A percentile compares a stretch with the other conserved stretches of the same genome.
Conservation (phyloP, 495 filamentous ascomycete genomes). For the Staphylotrichum longicolle region DNA sequence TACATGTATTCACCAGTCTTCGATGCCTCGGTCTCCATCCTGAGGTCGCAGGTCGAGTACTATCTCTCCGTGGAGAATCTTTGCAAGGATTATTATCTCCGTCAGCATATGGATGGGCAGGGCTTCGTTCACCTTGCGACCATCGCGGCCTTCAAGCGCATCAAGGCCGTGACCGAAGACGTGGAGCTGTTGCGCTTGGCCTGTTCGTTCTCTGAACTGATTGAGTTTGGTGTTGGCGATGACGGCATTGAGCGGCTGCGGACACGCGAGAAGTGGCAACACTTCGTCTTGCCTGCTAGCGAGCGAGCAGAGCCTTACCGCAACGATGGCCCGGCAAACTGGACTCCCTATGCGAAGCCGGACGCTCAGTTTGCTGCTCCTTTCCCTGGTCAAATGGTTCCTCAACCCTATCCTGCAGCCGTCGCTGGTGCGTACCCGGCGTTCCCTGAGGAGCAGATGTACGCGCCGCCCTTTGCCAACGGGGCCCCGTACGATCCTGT, state of each 20-base stretch:
- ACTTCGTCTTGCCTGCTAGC: slow-evolving; percentile 70
- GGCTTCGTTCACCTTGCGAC: slow-evolving; percentile 80
- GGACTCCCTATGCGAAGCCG: slow-evolving; percentile 14
- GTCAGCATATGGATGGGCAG: slow-evolving; percentile 89
- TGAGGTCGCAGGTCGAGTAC: slow-evolving; percentile 76
- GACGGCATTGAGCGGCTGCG: slow-evolving; percentile 80
- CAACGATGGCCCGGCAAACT: slow-evolving; percentile 41
- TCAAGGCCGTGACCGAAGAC: slow-evolving; percentile 66
- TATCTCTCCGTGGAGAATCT: slow-evolving; percentile 97
- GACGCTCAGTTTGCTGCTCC: slow-evolving; percentile 20
- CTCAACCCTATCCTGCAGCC: slow-evolving; percentile 17
- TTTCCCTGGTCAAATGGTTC: slow-evolving; percentile 16
- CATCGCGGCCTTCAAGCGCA: slow-evolving; percentile 79
- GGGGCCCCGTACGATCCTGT: slow-evolving; percentile 34
- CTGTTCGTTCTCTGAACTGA: slow-evolving; percentile 62
- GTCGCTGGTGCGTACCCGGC: slow-evolving; percentile 18
- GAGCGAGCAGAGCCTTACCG: slow-evolving; percentile 41
- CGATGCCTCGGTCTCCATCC: slow-evolving; percentile 27
- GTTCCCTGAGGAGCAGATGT: slow-evolving; percentile 30
- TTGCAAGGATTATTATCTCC: slow-evolving; percentile 88
- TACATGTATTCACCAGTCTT: slow-evolving; percentile 21
- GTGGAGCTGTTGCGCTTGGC: slow-evolving; percentile 70
- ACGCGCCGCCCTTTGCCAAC: slow-evolving; percentile 35
- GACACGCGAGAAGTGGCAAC: slow-evolving; percentile 71
- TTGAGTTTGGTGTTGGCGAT: slow-evolving; percentile 67